Conservation (phyloP, 352 stramenopile genomes). For the Pythium diclinum region DNA sequence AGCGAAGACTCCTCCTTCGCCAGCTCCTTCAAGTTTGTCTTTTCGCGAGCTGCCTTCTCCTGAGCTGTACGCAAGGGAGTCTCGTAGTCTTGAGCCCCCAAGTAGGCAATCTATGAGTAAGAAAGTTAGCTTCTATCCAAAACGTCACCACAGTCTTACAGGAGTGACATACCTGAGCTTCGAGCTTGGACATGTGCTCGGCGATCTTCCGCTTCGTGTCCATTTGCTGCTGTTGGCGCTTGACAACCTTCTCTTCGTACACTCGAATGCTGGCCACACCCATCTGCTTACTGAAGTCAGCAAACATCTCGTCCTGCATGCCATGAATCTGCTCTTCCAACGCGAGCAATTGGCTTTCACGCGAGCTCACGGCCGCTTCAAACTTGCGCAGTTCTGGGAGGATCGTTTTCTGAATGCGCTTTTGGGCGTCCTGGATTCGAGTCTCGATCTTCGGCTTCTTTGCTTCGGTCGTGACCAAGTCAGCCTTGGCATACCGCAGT, state of each 20-base stretch:
- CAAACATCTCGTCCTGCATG: conserved; percentile 86
- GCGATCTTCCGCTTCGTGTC: conserved; percentile 71
- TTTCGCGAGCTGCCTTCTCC: conserved; percentile 43
- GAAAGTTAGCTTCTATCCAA: conserved; percentile 1
- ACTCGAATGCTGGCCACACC: conserved; percentile 80
- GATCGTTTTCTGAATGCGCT: conserved; percentile 48
- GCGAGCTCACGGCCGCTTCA: conserved; percentile 44
- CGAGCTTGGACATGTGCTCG: conserved; percentile 79
- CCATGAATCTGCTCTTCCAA: conserved; percentile 64
- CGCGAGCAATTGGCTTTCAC: conserved; percentile 36
- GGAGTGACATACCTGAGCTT: conserved; percentile 54
- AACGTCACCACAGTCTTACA: neutral
- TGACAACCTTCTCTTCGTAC: conserved; percentile 93
- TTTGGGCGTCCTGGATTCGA: conserved; percentile 52
- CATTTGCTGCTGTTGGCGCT: conserved; percentile 69
- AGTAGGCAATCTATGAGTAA: conserved; percentile 22
- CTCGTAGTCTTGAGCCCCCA: conserved; percentile 52
- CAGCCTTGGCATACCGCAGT: conserved; percentile 69
- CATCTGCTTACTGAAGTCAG: conserved; percentile 71
- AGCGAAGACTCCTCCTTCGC: conserved; percentile 47
- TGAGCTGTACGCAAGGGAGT: conserved; percentile 44
- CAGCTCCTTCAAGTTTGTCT: conserved; percentile 50
- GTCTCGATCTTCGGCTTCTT: conserved; percentile 69
- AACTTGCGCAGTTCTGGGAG: conserved; percentile 65
- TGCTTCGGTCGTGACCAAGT: conserved; percentile 63